Evolutionary conservation across 495 filamentous ascomycete species (phyloP), one percentile per base, ranked within the genome.

Genomic region (Podospora pseudopauciseta): DNA sequence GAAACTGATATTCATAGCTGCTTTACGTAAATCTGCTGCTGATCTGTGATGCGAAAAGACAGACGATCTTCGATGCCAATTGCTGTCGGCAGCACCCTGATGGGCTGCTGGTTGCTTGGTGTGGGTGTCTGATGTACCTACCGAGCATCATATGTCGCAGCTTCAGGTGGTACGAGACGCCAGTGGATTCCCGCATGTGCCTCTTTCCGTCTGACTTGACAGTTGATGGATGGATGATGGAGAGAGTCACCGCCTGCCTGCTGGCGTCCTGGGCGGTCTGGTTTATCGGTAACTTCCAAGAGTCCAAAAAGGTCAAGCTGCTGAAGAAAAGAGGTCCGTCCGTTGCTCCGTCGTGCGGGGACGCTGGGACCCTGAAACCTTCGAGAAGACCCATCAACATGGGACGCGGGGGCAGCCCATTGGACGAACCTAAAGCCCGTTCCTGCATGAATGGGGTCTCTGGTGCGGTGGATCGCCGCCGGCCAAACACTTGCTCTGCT

Each of bases 331-430:
- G 55, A 58, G 39, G 39, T 49, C 65, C 68, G 60, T 56, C 27
- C 18, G 39, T 63, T 53, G 59, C 59, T 61, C 59, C 59, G 16
- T 54, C 30, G 63, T 68, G 65, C 69, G 49, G 62, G 26, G 26
- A 69, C 26, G 55, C 16, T 54, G 54, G 67, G 54, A 32, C 62
- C 59, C 55, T 72, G 68, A 74, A 74, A 71, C 70, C 68, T 74
- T 74, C 72, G 56, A 72, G 72, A 74, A 74, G 66, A 66, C 67
- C 70, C 70, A 70, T 69, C 61, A 60, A 68, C 70, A 70, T 67
- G 70, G 70, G 32, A 55, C 68, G 60, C 55, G 66, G 59, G 66
- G 39, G 32, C 27, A 57, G 23, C 68, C 72, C 61, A 74, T 74
- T 74, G 72, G 72, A 20, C 19, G 15, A 49, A 16, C 28, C 26